A percentile compares a stretch with the other conserved stretches of the same genome.
These are phyloP conservation scores for Penicillium canariense DNA, from an alignment of 495 filamentous ascomycete genomes.

Conservation along the genomic window DNA sequence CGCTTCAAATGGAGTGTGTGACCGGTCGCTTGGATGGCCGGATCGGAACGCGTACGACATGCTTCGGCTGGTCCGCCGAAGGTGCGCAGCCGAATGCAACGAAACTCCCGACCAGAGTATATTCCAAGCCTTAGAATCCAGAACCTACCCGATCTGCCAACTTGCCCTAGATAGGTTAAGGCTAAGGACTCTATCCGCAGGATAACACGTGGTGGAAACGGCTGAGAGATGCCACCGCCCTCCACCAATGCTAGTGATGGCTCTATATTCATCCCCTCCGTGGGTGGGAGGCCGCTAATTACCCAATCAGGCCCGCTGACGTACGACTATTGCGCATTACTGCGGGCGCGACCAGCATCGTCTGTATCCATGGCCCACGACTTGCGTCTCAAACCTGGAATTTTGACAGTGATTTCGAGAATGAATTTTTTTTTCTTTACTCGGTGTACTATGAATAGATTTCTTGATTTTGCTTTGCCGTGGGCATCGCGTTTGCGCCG, in stretches of 20 bases:
- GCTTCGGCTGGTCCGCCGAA: too few species aligned
- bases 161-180: neutral
- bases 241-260: neutral
- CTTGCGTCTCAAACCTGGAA: neutral
- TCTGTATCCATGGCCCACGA: neutral
- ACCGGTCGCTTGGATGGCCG: too few species aligned
- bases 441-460: neutral
- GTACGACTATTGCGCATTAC: neutral
- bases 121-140: neutral
- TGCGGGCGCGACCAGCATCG: neutral
- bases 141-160: neutral
- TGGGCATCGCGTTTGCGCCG: neutral
- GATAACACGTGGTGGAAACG: neutral
- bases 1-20: too few species aligned
- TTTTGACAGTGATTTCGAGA: neutral
- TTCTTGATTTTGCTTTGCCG: neutral
- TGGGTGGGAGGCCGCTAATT: neutral
- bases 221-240: neutral
- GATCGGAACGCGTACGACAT: too few species aligned
- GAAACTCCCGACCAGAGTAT: neutral
- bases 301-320: conserved; percentile 1
- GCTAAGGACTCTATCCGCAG: neutral
- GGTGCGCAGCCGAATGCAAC: neutral
- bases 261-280: neutral
- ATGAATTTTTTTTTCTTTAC: neutral